These are phyloP conservation scores for Saccharomyces hybrid DNA, from an alignment of 1,139 yeast species.

Conservation along the genomic window DNA sequence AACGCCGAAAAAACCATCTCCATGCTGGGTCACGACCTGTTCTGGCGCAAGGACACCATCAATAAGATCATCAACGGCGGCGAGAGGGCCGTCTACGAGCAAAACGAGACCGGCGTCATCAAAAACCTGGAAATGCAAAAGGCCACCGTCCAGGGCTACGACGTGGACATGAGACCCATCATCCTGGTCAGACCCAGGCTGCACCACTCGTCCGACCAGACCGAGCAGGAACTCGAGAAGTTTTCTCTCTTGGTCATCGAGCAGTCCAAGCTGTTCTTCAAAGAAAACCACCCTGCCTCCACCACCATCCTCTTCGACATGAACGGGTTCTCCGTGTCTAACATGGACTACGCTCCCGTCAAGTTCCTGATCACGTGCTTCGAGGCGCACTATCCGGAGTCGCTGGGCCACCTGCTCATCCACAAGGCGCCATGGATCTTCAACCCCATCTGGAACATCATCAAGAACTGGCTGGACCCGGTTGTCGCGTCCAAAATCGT, in stretches of 20 bases:
- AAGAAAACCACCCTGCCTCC: slow-evolving; percentile 47
- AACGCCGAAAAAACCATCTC: slow-evolving; percentile 51
- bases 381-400: slow-evolving; percentile 86
- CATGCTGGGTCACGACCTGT: slow-evolving; percentile 61
- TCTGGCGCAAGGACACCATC: slow-evolving; percentile 61
- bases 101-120: slow-evolving; percentile 29
- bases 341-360: slow-evolving; percentile 79
- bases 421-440: slow-evolving; percentile 91
- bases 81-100: slow-evolving; percentile 40
- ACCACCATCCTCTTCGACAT: slow-evolving; percentile 70
- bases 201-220: slow-evolving; percentile 66
- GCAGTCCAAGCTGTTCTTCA: slow-evolving; percentile 53
- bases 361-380: slow-evolving; percentile 69
- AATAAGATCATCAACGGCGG: slow-evolving; percentile 55
- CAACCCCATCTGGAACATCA: slow-evolving; percentile 76
- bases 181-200: slow-evolving; percentile 64
- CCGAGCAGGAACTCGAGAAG: slow-evolving; percentile 56
- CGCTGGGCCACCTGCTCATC: slow-evolving; percentile 63
- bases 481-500: slow-evolving; percentile 75
- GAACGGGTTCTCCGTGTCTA: slow-evolving; percentile 63
- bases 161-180: slow-evolving; percentile 58
- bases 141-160: slow-evolving; percentile 59
- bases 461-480: slow-evolving; percentile 83
- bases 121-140: slow-evolving; percentile 45
- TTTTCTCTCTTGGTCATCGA: slow-evolving; percentile 66